Evolutionary conservation across 352 stramenopile species (phyloP).

Genomic region (Globisporangium viniferum): DNA sequence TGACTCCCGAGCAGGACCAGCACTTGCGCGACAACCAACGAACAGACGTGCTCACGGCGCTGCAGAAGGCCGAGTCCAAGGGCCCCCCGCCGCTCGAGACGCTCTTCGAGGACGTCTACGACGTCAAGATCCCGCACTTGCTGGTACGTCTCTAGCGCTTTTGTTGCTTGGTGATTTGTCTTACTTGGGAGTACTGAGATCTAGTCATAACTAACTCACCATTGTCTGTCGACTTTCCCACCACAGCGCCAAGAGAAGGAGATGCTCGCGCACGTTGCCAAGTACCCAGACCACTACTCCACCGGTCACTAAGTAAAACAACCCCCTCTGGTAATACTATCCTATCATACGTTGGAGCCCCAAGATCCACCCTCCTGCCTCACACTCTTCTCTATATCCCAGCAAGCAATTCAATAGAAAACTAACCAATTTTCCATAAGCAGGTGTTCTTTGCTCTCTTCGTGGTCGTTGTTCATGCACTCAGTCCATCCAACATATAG

Average conservation of each 20-base stretch:
- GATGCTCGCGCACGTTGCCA: constrained; percentile 89
- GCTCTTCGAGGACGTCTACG: constrained; percentile 98
- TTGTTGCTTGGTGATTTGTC: background rate
- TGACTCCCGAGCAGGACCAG: constrained; percentile 85
- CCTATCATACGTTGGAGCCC: background rate
- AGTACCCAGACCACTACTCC: constrained; percentile 92
- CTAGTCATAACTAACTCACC: background rate
- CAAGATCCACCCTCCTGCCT: background rate
- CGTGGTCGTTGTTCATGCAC: background rate
- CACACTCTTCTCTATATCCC: no score
- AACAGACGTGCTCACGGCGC: constrained; percentile 75
- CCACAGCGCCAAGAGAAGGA: constrained; percentile 90
- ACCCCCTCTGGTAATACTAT: background rate
- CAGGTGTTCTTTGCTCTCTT: background rate
- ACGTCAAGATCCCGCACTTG: constrained; percentile 92
- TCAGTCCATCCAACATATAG: background rate
- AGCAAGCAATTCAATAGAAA: constrained; percentile 9
- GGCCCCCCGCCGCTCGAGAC: constrained; percentile 78
- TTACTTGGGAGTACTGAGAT: no score
- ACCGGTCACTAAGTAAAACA: constrained; percentile 31
- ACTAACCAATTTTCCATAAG: background rate
- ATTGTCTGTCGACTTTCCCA: background rate
- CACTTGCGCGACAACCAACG: constrained; percentile 87
- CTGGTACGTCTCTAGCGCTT: constrained; percentile 39
- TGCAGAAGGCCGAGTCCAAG: constrained; percentile 91